These are phyloP conservation scores for Verbena officinalis DNA, from an alignment of 257 asterid species.

Conservation along the genomic window DNA sequence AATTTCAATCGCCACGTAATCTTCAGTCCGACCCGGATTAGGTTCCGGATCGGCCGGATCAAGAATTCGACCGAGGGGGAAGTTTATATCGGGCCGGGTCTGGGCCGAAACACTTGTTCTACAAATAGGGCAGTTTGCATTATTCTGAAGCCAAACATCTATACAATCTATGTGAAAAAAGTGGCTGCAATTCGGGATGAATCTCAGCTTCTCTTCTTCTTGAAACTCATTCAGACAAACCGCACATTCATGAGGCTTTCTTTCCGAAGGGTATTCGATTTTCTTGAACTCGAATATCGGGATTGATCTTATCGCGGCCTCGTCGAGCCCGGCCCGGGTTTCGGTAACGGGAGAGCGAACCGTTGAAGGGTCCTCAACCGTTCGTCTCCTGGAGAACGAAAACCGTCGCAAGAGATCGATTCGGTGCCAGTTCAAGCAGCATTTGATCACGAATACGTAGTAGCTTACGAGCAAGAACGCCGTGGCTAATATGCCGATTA, in stretches of 20 bases:
- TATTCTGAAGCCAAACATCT: conserved; percentile 73
- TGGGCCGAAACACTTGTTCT: conserved; percentile 51
- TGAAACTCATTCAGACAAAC: conserved; percentile 68
- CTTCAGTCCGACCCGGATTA: conserved; percentile 39
- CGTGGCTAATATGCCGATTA: conserved; percentile 66
- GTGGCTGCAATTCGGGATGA: conserved; percentile 58
- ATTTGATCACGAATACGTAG: conserved; percentile 72
- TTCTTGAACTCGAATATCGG: conserved; percentile 52
- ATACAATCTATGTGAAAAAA: conserved; percentile 67
- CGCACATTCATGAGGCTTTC: conserved; percentile 44
- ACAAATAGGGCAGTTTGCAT: conserved; percentile 73
- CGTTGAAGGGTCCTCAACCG: conserved; percentile 37
- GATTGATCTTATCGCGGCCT: conserved; percentile 55
- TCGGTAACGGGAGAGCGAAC: conserved; percentile 37
- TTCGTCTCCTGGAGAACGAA: conserved; percentile 42
- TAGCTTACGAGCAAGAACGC: conserved; percentile 63
- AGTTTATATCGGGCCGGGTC: conserved; percentile 8
- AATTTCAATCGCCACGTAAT: conserved; percentile 59
- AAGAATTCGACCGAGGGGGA: conserved; percentile 32
- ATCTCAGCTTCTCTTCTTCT: conserved; percentile 56
- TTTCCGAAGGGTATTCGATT: background rate
- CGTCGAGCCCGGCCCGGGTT: conserved; percentile 52
- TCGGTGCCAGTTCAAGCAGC: conserved; percentile 68
- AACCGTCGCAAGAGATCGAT: conserved; percentile 53
- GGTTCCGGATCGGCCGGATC: conserved; percentile 36